Evolutionary conservation across 2,329 filamentous ascomycete species (phyloP), one percentile per base, ranked within the genome.

Genomic region (Shiraia sp.): DNA sequence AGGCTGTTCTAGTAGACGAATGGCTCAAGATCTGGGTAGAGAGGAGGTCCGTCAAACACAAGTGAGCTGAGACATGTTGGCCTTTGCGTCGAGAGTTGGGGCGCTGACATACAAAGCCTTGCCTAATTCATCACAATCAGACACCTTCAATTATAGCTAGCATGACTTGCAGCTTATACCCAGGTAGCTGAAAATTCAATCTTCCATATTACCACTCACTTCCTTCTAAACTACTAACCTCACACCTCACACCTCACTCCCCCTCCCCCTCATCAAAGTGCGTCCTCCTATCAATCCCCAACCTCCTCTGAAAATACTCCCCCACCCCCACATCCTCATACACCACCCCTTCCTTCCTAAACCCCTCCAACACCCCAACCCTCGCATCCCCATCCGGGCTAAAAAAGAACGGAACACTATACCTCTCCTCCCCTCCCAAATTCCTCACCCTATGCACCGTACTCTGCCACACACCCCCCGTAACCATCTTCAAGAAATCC

Each of bases 401-500:
- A 19, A 68, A 62, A 53, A 73, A 74, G 45, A 73, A 72, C 6
- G 70, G 72, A 42, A 72, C 50, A 23, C 69, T 72, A 42, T 72
- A 73, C 13, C 70, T 51, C 44, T 68, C 63, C 30, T 61, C 58
- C 0, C 70, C 69, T 0, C 65, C 66, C 27, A 57, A 60, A 43
- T 74, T 74, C 7, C 68, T 39, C 12, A 74, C 70, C 0, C 71
- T 48, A 43, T 74, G 70, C 7, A 74, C 70, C 6, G 71, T 73
- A 5, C 61, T 65, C 36, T 65, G 63, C 55, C 71, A 73, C 17
- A 44, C 56, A 0, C 67, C 70, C 1, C 72, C 71, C 10, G 70
- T 71, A n/a, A 71, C 66, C 19, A 71, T 41, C 40, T 72, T 71
- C 5, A 73, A 44, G 37, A 71, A 72, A 37, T 73, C 67, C 0